Percentiles rank a stretch among this genome's conserved stretches.
phyloP scores from a whole-genome alignment of 176 grass and related monocot species.

The Pontederia crassipes region DNA sequence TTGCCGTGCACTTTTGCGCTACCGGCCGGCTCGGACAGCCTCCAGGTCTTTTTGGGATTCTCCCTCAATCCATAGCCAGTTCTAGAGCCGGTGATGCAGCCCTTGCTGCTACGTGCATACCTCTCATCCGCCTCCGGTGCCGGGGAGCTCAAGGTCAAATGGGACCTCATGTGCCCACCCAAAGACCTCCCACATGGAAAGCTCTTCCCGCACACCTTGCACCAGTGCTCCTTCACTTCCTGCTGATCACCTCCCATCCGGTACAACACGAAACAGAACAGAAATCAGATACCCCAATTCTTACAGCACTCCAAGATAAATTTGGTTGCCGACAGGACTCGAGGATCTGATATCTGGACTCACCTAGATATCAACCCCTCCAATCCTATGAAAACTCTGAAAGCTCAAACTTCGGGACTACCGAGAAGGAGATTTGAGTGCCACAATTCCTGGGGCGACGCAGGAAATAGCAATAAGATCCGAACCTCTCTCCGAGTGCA shows the following conservation, averaged over 20 bases:
- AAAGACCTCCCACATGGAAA: slow-evolving; percentile 49
- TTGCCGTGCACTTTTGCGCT: not conserved
- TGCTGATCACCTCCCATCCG: slow-evolving; percentile 7
- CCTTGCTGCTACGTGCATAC: not conserved
- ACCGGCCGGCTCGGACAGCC: not conserved
- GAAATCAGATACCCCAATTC: too few relatives aligned
- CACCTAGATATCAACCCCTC: too few relatives aligned
- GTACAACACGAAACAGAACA: too few relatives aligned
- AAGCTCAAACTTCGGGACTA: too few relatives aligned
- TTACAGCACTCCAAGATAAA: too few relatives aligned
- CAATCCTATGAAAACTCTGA: too few relatives aligned
- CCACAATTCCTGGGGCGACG: too few relatives aligned
- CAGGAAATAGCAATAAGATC: too few relatives aligned
- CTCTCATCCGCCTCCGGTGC: slow-evolving; percentile 10
- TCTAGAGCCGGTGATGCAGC: not conserved
- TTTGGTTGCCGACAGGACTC: too few relatives aligned
- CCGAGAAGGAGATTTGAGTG: too few relatives aligned
- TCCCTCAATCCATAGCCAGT: slow-evolving; percentile 2
- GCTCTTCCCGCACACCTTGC: slow-evolving; percentile 52
- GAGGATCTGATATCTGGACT: too few relatives aligned
- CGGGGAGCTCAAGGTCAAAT: not conserved
- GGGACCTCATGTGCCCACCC: slow-evolving; percentile 58
- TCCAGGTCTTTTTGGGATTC: slow-evolving; percentile 2
- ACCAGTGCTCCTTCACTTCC: slow-evolving; percentile 23
- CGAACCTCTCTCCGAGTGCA: too few relatives aligned